These are phyloP conservation scores for Sanghuangporus weigelae DNA, from an alignment of 1,284 basidiomycete species.

Conservation along the genomic window DNA sequence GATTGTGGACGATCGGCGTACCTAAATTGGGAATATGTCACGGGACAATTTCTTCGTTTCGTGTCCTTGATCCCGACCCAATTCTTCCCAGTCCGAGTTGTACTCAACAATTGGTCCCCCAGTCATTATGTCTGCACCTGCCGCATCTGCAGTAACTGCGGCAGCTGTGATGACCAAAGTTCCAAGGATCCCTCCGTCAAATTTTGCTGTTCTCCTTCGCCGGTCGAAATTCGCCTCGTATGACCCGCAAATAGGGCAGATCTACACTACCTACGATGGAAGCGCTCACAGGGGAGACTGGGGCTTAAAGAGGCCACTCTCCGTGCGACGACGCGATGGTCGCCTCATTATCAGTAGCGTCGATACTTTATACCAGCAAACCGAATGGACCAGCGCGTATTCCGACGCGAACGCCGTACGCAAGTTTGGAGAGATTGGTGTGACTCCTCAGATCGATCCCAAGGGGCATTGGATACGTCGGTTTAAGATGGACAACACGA, in stretches of 20 bases:
- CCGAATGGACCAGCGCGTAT: slow-evolving; percentile 67
- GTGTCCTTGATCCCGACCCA: not conserved
- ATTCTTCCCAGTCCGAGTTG: too few species aligned
- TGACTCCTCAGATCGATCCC: slow-evolving; percentile 30
- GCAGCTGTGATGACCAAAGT: slow-evolving; percentile 27
- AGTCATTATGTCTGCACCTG: not conserved
- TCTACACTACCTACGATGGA: slow-evolving; percentile 63
- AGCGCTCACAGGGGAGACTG: slow-evolving; percentile 70
- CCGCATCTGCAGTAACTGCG: slow-evolving; percentile 24
- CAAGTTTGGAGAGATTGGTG: slow-evolving; percentile 59
- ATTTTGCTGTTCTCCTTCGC: slow-evolving; percentile 66
- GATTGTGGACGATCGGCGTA: not conserved
- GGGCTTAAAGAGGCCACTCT: slow-evolving; percentile 73
- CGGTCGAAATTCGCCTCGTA: slow-evolving; percentile 73
- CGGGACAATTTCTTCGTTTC: not conserved
- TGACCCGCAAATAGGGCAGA: slow-evolving; percentile 67
- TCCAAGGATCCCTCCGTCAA: slow-evolving; percentile 41
- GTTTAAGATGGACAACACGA: slow-evolving; percentile 27
- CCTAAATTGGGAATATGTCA: not conserved
- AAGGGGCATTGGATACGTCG: slow-evolving; percentile 27
- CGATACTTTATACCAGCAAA: slow-evolving; percentile 67
- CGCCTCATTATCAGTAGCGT: slow-evolving; percentile 54
- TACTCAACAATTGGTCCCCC: not conserved
- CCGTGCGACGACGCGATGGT: slow-evolving; percentile 50
- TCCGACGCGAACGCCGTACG: slow-evolving; percentile 57